Evolutionary conservation across 352 stramenopile species (phyloP).

Genomic region (Pelagophyceae sp.): DNA sequence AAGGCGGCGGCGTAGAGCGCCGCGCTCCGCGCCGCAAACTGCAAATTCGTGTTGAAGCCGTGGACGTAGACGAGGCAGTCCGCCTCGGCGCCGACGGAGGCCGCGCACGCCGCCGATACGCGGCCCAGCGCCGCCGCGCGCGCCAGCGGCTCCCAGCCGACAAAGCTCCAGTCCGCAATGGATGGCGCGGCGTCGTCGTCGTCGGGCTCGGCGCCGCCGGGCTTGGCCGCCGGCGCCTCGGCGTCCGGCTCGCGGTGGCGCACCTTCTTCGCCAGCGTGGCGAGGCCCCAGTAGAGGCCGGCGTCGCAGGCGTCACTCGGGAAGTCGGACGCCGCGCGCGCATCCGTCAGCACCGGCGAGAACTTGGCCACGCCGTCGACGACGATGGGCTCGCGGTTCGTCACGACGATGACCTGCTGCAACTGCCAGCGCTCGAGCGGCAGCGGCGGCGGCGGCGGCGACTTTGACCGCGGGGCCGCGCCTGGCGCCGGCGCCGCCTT

Average conservation of each 20-base stretch:
- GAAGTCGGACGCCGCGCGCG: background rate
- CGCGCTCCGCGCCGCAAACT: conserved; percentile 1
- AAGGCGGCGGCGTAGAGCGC: background rate
- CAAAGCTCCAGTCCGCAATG: background rate
- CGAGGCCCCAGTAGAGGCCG: conserved; percentile 5
- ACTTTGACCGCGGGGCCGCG: background rate
- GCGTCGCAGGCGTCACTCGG: background rate
- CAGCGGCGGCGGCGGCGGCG: background rate
- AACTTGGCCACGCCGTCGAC: background rate
- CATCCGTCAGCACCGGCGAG: background rate
- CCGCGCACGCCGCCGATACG: background rate
- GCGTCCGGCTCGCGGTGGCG: background rate
- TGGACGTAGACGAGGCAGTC: conserved; percentile 9
- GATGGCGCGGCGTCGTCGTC: background rate
- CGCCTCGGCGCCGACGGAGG: too few species aligned
- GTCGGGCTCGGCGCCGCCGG: background rate
- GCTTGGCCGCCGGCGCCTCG: background rate
- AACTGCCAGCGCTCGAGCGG: background rate
- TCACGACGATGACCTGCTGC: background rate
- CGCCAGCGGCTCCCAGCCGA: background rate
- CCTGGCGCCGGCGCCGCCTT: background rate
- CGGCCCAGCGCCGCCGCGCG: background rate
- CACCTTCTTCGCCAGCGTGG: background rate
- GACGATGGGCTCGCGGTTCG: background rate
- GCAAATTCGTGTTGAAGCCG: conserved; percentile 10